Evolutionary conservation across 1,284 basidiomycete species (phyloP).

Genomic region (Malassezia psittaci): DNA sequence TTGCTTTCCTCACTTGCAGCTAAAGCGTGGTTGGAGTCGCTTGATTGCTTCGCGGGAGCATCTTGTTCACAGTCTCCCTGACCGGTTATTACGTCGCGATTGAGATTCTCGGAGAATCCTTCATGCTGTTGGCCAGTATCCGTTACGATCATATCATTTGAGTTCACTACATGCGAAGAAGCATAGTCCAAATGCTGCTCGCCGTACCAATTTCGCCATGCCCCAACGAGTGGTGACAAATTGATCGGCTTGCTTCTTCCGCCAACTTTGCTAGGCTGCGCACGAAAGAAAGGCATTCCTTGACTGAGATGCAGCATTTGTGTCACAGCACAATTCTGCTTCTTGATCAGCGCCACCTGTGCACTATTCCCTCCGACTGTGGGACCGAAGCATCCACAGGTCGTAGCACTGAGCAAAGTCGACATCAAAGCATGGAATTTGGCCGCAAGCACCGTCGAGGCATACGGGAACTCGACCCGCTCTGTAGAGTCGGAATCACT

Average conservation of each 20-base stretch:
- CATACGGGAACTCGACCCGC: constrained; percentile 40
- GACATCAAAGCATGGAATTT: constrained; percentile 39
- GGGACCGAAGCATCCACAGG: constrained; percentile 43
- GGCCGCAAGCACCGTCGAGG: constrained; percentile 30
- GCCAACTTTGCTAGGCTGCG: constrained; percentile 27
- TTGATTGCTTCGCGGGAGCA: too few species aligned
- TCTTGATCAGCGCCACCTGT: constrained; percentile 32
- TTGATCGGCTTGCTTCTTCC: constrained; percentile 29
- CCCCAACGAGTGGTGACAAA: constrained; percentile 39
- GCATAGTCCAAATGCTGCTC: neutral
- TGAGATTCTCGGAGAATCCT: too few species aligned
- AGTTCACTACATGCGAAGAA: too few species aligned
- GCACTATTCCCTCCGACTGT: constrained; percentile 32
- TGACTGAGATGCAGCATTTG: constrained; percentile 45
- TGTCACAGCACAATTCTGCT: constrained; percentile 44
- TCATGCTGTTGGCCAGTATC: too few species aligned
- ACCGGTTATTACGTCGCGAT: too few species aligned
- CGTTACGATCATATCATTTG: too few species aligned
- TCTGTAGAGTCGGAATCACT: constrained; percentile 8
- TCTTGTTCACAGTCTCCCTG: too few species aligned
- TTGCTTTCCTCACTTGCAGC: too few species aligned
- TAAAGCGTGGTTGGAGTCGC: too few species aligned
- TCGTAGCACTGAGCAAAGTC: constrained; percentile 30
- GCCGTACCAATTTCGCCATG: constrained; percentile 28
- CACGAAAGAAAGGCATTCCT: constrained; percentile 42